Evolutionary conservation across 306 rosid genomes (phyloP), one percentile per base, ranked within the genome.

Genomic region (Castanospermum australe): DNA sequence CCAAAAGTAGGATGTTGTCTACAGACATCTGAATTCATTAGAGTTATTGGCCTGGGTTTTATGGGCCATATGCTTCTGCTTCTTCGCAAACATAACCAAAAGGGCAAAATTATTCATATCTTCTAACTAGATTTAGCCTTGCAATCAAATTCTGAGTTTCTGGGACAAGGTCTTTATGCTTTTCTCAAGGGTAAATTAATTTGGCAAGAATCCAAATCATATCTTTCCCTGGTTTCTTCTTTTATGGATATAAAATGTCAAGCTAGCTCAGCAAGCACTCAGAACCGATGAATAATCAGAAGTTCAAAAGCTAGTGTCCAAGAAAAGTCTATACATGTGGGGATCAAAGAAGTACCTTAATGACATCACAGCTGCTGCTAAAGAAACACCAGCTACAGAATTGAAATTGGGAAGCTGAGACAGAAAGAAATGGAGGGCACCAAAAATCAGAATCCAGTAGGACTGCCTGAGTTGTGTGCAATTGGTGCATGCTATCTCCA

Each of bases 361-460:
- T 12, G 98, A 92, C 98, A 94, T 92, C 38, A 92, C 67, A 54
- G 98, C 98, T 15, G 98, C 98, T 17, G 95, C 98, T n/a, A 94
- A 82, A 3, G 98, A 94, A 84, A 94, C 92, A 3, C 90, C 93
- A 1, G 98, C 97, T 42, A 94, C 98, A 39, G 98, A 92, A 55
- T 94, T 91, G 83, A 94, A 94, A 73, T 94, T 91, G 13, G 98
- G 98, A 72, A 94, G 97, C 90, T 92, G 97, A 73, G 97, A 94
- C 22, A 94, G 94, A 76, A 94, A 88, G 84, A 94, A 91, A 78
- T 94, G 98, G 59, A 92, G 38, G 71, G 80, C 82, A 21, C 98
- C 98, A 84, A 95, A 92, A 17, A 95, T 92, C 59, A 91, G 61
- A 70, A 95, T 95, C 98, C 97, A 95, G 63, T 90, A 95, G 6